phyloP scores from a whole-genome alignment of 2,329 filamentous ascomycete genomes.

The Colletotrichum camelliae region DNA sequence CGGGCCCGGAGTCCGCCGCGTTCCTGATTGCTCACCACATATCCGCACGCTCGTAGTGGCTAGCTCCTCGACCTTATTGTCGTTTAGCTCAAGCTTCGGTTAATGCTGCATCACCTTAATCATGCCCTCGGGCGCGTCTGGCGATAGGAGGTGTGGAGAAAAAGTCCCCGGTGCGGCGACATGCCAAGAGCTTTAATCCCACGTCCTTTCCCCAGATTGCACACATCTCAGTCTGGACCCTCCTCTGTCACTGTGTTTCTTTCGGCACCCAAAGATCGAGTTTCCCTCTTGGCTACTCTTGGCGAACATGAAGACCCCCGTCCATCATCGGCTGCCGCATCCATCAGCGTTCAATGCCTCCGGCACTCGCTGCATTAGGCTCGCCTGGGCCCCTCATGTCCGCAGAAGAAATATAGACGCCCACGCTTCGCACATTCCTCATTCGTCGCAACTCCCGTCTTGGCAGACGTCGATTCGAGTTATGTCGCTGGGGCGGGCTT shows the following conservation, averaged over 20 bases:
- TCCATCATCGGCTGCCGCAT: background rate
- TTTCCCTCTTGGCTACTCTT: background rate
- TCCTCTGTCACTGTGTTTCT: background rate
- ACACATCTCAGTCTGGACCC: background rate
- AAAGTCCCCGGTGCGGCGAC: background rate
- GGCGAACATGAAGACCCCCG: background rate
- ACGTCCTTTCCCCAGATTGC: conserved; percentile 12
- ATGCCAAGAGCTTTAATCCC: conserved; percentile 10
- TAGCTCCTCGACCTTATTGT: background rate
- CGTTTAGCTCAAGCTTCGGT: background rate
- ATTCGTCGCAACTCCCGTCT: background rate
- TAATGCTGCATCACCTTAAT: background rate
- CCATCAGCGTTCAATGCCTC: background rate
- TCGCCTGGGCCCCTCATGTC: background rate
- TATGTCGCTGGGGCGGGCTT: background rate
- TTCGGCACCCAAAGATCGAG: background rate
- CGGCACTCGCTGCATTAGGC: background rate
- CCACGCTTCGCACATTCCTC: background rate
- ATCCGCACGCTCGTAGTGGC: background rate
- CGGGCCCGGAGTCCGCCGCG: background rate
- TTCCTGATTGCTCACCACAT: background rate
- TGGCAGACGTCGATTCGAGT: background rate
- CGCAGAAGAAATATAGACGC: background rate
- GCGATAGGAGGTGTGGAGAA: background rate
- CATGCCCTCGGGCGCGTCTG: background rate